Evolutionary conservation across 1,284 basidiomycete species (phyloP).

Genomic region (Apiotrichum laibachii): DNA sequence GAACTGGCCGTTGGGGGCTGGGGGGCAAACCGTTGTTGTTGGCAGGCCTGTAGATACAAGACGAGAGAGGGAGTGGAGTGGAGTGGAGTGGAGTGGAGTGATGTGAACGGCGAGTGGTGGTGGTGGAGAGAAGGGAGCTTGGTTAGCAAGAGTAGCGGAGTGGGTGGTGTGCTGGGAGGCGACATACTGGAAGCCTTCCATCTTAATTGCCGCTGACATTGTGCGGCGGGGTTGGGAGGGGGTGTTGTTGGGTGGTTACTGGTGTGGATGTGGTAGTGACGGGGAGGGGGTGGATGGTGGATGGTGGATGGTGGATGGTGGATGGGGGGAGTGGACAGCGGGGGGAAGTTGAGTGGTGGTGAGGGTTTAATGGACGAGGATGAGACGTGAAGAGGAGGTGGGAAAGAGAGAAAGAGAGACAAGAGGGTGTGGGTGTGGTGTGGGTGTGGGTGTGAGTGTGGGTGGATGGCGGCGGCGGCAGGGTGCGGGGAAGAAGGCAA

Average conservation of each 20-base stretch:
- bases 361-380: too few species aligned
- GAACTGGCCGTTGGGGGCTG: conserved; percentile 25
- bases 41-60: conserved; percentile 17
- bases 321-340: too few species aligned
- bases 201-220: conserved; percentile 31
- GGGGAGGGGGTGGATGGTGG: too few species aligned
- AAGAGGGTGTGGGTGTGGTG: too few species aligned
- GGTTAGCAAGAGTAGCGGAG: conserved; percentile 1
- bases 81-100: not conserved
- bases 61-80: not conserved
- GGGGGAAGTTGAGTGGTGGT: too few species aligned
- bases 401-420: too few species aligned
- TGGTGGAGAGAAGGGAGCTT: not conserved
- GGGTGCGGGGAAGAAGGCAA: too few species aligned
- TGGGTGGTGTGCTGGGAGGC: too few species aligned
- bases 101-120: not conserved
- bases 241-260: not conserved
- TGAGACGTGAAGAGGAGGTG: too few species aligned
- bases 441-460: too few species aligned
- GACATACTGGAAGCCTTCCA: conserved; percentile 37
- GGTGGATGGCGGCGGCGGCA: too few species aligned
- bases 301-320: too few species aligned
- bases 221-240: not conserved
- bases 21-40: conserved; percentile 12
- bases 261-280: not conserved